These are phyloP conservation scores for Suhomyces yuchorum DNA, from an alignment of 1,139 yeast species.

Conservation along the genomic window DNA sequence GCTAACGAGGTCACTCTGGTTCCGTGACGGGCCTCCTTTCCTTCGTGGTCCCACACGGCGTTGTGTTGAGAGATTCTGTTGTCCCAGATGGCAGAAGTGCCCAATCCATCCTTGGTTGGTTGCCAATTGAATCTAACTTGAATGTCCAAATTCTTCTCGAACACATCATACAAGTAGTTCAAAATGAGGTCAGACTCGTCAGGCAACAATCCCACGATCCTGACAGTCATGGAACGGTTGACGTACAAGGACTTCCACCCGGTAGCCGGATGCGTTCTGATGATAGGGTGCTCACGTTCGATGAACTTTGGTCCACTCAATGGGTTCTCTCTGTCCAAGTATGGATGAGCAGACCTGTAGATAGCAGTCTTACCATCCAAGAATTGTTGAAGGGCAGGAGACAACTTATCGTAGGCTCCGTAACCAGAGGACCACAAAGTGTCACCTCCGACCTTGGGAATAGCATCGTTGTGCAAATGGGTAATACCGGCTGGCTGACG, in stretches of 20 bases:
- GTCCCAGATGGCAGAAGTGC: constrained; percentile 62
- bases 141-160: constrained; percentile 48
- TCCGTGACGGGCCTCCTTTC: constrained; percentile 54
- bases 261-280: constrained; percentile 57
- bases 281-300: constrained; percentile 49
- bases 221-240: constrained; percentile 43
- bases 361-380: constrained; percentile 53
- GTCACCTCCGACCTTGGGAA: constrained; percentile 52
- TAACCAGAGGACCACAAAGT: constrained; percentile 54
- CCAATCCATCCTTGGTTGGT: constrained; percentile 48
- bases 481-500: constrained; percentile 52
- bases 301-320: constrained; percentile 42
- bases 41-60: constrained; percentile 57
- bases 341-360: constrained; percentile 45
- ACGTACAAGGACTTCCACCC: constrained; percentile 54
- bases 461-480: constrained; percentile 48
- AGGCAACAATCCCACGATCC: constrained; percentile 48
- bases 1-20: constrained; percentile 62
- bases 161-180: constrained; percentile 41
- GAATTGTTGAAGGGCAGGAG: constrained; percentile 49
- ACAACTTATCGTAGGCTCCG: constrained; percentile 53
- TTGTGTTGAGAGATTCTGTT: constrained; percentile 55
- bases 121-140: constrained; percentile 55
- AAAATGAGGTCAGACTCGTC: constrained; percentile 41
- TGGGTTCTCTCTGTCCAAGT: constrained; percentile 45